Conservation (phyloP, 73 alveolate genomes). For the Urostyla sp. region DNA sequence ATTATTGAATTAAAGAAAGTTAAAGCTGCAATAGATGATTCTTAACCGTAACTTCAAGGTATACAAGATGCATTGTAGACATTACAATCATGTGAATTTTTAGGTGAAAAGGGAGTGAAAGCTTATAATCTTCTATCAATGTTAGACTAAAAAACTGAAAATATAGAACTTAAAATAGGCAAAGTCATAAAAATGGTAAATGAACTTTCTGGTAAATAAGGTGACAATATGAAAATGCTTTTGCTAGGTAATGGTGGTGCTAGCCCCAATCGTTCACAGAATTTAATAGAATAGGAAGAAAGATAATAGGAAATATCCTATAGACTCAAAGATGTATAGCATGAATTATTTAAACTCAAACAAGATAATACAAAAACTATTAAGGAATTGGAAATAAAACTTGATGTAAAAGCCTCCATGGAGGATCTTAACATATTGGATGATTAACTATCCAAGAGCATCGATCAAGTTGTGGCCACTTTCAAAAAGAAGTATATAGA, state of each 20-base stretch:
- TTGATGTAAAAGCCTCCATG: constrained; percentile 11
- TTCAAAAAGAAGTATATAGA: background rate
- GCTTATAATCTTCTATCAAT: background rate
- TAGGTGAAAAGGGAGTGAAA: constrained; percentile 27
- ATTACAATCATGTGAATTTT: constrained; percentile 19
- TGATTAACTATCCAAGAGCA: constrained; percentile 26
- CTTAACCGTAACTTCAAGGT: background rate
- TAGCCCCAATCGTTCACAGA: too few species aligned
- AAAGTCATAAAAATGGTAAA: background rate
- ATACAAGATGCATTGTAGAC: background rate
- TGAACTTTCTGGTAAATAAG: background rate
- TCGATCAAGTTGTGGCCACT: constrained; percentile 21
- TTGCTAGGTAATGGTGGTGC: constrained; percentile 31
- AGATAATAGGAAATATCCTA: too few species aligned
- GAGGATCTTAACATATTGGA: constrained; percentile 13
- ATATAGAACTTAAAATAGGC: background rate
- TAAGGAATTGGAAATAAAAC: background rate
- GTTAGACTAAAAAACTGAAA: constrained; percentile 10
- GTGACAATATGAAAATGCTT: constrained; percentile 15
- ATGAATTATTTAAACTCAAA: background rate
- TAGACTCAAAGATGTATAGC: too few species aligned
- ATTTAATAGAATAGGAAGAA: too few species aligned
- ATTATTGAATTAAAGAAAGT: constrained; percentile 14
- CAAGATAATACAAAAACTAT: background rate
- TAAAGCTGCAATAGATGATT: constrained; percentile 16